Conservation (phyloP, 2,329 filamentous ascomycete species). For the Apiospora malaysiana region DNA sequence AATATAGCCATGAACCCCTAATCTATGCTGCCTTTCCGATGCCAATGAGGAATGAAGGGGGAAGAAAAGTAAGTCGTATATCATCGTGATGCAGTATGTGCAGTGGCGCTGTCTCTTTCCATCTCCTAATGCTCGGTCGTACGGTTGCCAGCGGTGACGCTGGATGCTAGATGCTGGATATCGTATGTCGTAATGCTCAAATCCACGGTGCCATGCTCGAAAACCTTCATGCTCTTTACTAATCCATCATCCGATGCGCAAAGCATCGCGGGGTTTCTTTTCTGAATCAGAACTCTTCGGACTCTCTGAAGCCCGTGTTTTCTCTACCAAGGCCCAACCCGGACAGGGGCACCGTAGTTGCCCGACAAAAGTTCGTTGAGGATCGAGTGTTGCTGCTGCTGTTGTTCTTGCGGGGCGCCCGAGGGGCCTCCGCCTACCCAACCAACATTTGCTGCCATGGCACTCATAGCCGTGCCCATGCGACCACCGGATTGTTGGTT, state of each 20-base stretch:
- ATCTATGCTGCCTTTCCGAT: conserved; percentile 22
- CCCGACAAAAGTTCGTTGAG: conserved; percentile 67
- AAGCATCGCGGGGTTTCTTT: background rate
- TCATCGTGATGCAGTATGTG: conserved; percentile 22
- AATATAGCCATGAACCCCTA: conserved; percentile 21
- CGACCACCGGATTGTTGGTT: conserved; percentile 85
- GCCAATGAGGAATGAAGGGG: conserved; percentile 13
- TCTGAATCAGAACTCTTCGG: background rate
- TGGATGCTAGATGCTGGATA: conserved; percentile 11
- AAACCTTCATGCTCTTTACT: conserved; percentile 13
- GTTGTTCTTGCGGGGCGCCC: conserved; percentile 28
- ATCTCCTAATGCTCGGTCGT: conserved; percentile 13
- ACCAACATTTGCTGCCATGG: conserved; percentile 75
- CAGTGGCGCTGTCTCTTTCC: conserved; percentile 12
- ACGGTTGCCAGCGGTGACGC: conserved; percentile 16
- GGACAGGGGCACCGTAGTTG: conserved; percentile 63
- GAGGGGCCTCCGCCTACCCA: conserved; percentile 68
- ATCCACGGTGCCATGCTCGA: conserved; percentile 18
- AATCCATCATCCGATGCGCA: conserved; percentile 6
- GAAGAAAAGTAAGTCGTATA: conserved; percentile 19
- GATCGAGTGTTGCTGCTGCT: conserved; percentile 56
- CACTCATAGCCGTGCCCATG: conserved; percentile 78
- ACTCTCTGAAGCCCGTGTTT: background rate
- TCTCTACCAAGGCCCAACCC: conserved; percentile 60
- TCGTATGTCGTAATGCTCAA: conserved; percentile 20